Conservation (phyloP, 2,329 filamentous ascomycete species). For the Aspergillus ochraceus region DNA sequence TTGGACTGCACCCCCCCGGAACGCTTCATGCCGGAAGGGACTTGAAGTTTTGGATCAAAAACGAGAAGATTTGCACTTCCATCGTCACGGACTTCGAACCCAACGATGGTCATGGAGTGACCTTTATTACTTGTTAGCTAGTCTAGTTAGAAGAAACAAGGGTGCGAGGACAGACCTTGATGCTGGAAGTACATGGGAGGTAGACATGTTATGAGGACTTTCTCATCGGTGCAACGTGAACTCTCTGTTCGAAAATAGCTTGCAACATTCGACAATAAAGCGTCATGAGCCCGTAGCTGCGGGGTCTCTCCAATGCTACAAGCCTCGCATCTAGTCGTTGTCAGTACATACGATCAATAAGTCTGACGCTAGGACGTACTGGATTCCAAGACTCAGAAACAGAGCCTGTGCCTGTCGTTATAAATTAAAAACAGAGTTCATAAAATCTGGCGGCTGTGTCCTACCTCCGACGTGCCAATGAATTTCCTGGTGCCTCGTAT, state of each 20-base stretch:
- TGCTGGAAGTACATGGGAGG: slow-evolving; percentile 92
- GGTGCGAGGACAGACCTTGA: slow-evolving; percentile 53
- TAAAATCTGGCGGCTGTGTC: background rate
- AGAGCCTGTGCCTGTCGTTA: slow-evolving; percentile 69
- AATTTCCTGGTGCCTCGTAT: slow-evolving; percentile 89
- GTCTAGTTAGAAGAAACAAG: too few relatives aligned
- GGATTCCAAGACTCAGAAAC: slow-evolving; percentile 67
- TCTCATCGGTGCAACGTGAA: slow-evolving; percentile 52
- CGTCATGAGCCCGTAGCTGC: slow-evolving; percentile 50
- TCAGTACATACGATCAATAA: slow-evolving; percentile 10
- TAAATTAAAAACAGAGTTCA: slow-evolving; percentile 7
- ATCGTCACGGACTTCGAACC: slow-evolving; percentile 68
- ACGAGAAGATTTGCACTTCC: slow-evolving; percentile 72
- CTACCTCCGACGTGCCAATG: slow-evolving; percentile 87
- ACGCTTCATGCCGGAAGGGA: slow-evolving; percentile 63
- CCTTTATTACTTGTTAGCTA: slow-evolving; percentile 46
- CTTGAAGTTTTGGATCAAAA: slow-evolving; percentile 82
- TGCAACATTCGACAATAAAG: slow-evolving; percentile 68
- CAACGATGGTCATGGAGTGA: slow-evolving; percentile 88
- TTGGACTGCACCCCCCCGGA: slow-evolving; percentile 51
- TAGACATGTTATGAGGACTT: slow-evolving; percentile 69
- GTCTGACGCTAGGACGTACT: slow-evolving; percentile 45
- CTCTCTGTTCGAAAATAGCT: slow-evolving; percentile 67
- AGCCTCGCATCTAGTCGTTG: slow-evolving; percentile 55
- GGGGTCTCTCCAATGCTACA: slow-evolving; percentile 56